Conservation (phyloP, 2,329 filamentous ascomycete genomes). For the Phaeosphaeria sp. region DNA sequence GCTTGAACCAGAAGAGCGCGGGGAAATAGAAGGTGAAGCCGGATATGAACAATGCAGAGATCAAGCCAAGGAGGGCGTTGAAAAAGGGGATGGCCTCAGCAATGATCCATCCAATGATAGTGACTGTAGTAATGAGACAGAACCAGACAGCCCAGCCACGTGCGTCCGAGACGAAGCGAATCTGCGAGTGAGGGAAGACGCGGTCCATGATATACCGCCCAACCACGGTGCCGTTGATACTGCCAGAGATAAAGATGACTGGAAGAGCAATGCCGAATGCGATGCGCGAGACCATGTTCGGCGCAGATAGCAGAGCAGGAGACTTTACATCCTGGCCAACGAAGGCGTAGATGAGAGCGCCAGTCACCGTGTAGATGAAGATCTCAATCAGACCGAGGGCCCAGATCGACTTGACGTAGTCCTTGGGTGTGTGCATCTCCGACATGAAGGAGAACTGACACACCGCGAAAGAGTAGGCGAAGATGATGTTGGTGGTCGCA, state of each 20-base stretch:
- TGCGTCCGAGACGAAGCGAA: constrained; percentile 48
- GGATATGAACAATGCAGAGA: constrained; percentile 67
- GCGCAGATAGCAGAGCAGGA: constrained; percentile 71
- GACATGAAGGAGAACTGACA: constrained; percentile 74
- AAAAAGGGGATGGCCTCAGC: constrained; percentile 76
- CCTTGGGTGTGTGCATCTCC: constrained; percentile 68
- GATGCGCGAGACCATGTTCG: constrained; percentile 65
- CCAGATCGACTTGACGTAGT: constrained; percentile 64
- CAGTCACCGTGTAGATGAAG: constrained; percentile 71
- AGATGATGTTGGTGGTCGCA: constrained; percentile 41
- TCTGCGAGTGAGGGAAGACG: constrained; percentile 64
- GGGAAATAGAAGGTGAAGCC: constrained; percentile 68
- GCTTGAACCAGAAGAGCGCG: constrained; percentile 46
- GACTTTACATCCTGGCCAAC: constrained; percentile 67
- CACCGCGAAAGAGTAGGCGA: constrained; percentile 61
- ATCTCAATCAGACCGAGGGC: constrained; percentile 66
- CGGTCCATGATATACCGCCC: constrained; percentile 69
- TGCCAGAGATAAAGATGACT: constrained; percentile 74
- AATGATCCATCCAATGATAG: constrained; percentile 71
- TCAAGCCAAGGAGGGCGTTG: constrained; percentile 70
- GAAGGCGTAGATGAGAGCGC: constrained; percentile 73
- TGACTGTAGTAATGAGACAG: constrained; percentile 62
- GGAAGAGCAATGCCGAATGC: constrained; percentile 76
- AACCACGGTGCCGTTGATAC: constrained; percentile 74
- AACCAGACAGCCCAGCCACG: constrained; percentile 63